These are phyloP conservation scores for Hypoxylon crocopeplum DNA, from an alignment of 495 filamentous ascomycete species.

Conservation along the genomic window DNA sequence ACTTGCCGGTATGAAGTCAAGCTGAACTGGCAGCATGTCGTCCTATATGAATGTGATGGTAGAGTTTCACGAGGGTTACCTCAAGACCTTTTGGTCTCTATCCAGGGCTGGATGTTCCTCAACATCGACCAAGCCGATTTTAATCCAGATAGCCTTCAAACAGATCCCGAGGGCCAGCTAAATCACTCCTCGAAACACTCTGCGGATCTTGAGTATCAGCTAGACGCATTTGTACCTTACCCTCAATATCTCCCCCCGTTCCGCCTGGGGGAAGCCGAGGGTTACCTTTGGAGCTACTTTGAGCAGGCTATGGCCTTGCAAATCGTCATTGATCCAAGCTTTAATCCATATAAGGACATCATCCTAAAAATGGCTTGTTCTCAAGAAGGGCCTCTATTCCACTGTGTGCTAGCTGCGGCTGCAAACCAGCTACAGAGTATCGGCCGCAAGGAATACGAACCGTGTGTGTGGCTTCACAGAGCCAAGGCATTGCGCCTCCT, in stretches of 20 bases:
- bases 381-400: slow-evolving; percentile 24
- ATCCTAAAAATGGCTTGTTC: slow-evolving; percentile 25
- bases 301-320: slow-evolving; percentile 16
- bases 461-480: slow-evolving; percentile 26
- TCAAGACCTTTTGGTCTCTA: slow-evolving; percentile 21
- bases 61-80: slow-evolving; percentile 6
- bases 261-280: slow-evolving; percentile 16
- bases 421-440: slow-evolving; percentile 29
- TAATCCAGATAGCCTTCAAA: not conserved
- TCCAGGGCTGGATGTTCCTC: slow-evolving; percentile 31
- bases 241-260: slow-evolving; percentile 25
- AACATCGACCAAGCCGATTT: slow-evolving; percentile 23
- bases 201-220: not conserved
- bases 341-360: slow-evolving; percentile 27
- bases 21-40: slow-evolving; percentile 27
- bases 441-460: slow-evolving; percentile 25
- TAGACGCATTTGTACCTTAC: slow-evolving; percentile 2
- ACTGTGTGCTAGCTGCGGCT: slow-evolving; percentile 26
- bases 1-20: slow-evolving; percentile 31
- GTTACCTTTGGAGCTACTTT: slow-evolving; percentile 29
- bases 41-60: not conserved
- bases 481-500: slow-evolving; percentile 26
- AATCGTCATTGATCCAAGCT: slow-evolving; percentile 25
- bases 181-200: not conserved
- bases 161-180: not conserved